Base-by-base conservation (phyloP, 1,139 yeast species). In the Hanseniaspora sp. region DNA sequence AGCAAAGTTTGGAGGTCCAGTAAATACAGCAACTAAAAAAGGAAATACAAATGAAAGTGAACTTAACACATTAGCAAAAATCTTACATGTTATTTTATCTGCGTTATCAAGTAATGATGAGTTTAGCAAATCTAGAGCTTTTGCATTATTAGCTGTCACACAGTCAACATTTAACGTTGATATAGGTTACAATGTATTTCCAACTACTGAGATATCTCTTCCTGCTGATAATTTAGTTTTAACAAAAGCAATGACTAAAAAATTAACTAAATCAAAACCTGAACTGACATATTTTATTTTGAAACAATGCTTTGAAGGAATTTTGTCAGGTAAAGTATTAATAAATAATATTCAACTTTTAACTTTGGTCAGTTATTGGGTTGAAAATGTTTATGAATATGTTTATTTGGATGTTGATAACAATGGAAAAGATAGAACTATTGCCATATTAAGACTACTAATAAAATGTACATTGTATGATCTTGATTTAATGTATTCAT, bases 301-400 rank as follows among this genome's bases (percentile, higher is more conserved):
- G 61, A 64, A 62, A 34, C 61, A 64, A 47, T 51, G 62, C 18
- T 52, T 66, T 34, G 63, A 62, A 23, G 65, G 64, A 1, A 54
- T 67, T 3, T 60, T 58, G 39, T 61, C 60, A 41, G 56, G 62
- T 9, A 58, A 64, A 13, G 61, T 62, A 7, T 59, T 57, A 7
- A 58, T 59, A 29, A 56, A 58, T 40, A 56, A 62, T 28, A 66
- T 67, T 3, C 61, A 60, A 17, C 59, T 62, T 0, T 70, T 83
- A 5, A 68, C 75, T 59, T 81, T 80, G 62, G 71, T 82, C 12
- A 74, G 86, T 0, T 90, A 94, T 1, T 87, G 95, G 95, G 74
- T 85, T n/a, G 76, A 75, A 38, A 84, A 86, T 61, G 71, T 86
- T 33, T 78, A 81, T 62, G 74, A 73, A 30, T 68, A 78, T 60